phyloP scores from a whole-genome alignment of 306 rosid genomes.

The Leucaena leucocephala region DNA sequence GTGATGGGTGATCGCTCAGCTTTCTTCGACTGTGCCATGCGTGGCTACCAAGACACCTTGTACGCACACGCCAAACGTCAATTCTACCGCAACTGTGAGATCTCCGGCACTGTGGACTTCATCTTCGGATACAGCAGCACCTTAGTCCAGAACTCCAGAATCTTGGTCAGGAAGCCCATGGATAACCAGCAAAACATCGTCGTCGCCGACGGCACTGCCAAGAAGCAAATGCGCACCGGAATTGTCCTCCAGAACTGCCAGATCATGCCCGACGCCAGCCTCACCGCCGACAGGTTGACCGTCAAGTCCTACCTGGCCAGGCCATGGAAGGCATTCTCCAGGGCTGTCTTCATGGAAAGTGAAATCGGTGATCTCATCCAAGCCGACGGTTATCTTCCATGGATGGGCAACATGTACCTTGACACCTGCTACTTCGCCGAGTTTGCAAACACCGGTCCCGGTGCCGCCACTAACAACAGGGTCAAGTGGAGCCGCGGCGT shows the following conservation, averaged over 20 bases:
- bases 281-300: neutral
- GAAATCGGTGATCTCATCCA: constrained; percentile 48
- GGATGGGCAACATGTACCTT: constrained; percentile 30
- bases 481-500: constrained; percentile 60
- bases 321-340: constrained; percentile 78
- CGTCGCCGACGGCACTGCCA: constrained; percentile 58
- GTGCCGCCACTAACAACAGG: constrained; percentile 44
- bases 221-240: constrained; percentile 31
- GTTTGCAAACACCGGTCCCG: constrained; percentile 60
- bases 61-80: constrained; percentile 70
- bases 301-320: constrained; percentile 60
- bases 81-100: constrained; percentile 81
- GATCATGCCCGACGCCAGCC: constrained; percentile 48
- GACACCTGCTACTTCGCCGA: constrained; percentile 59
- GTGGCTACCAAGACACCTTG: constrained; percentile 69
- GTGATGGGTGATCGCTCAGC: constrained; percentile 63
- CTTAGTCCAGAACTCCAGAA: constrained; percentile 60
- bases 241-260: constrained; percentile 70
- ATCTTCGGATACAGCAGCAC: constrained; percentile 64
- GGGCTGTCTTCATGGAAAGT: constrained; percentile 64
- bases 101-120: constrained; percentile 80
- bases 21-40: constrained; percentile 66
- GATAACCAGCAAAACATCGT: constrained; percentile 55
- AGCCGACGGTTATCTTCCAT: constrained; percentile 53
- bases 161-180: constrained; percentile 56